Percentiles rank a stretch among this genome's conserved stretches.
Evolutionary conservation across 768 basidiomycete species (phyloP).

Genomic region (Tulasnella calospora): DNA sequence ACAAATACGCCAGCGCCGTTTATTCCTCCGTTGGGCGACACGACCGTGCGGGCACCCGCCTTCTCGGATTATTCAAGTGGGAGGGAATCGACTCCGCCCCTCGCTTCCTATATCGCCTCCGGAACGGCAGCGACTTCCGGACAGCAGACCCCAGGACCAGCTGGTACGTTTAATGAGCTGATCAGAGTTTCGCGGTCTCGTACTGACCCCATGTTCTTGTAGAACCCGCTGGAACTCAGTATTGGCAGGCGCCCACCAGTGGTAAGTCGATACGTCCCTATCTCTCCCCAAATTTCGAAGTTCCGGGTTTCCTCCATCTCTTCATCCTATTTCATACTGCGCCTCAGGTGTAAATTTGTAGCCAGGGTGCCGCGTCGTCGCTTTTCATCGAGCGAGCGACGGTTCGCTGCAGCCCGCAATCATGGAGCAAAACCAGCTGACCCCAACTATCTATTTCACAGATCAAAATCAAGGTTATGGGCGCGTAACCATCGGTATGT

Average conservation of each 20-base stretch:
- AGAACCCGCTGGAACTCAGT: no score
- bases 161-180: neutral
- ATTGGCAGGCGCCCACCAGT: neutral
- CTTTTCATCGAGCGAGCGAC: no score
- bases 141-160: neutral
- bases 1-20: neutral
- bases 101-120: neutral
- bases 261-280: neutral
- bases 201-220: no score
- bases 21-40: neutral
- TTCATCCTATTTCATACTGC: no score
- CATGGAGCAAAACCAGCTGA: neutral
- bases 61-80: neutral
- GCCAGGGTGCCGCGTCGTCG: no score
- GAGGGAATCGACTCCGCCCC: neutral
- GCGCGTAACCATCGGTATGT: neutral
- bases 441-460: neutral
- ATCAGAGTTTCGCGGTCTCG: neutral
- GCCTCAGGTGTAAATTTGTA: no score
- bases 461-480: neutral
- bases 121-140: neutral
- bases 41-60: neutral
- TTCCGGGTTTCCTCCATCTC: no score
- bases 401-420: neutral
- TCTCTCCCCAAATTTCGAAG: no score